These are phyloP conservation scores for Calcarisporium arbuscula DNA, from an alignment of 2,329 filamentous ascomycete genomes.

Conservation along the genomic window DNA sequence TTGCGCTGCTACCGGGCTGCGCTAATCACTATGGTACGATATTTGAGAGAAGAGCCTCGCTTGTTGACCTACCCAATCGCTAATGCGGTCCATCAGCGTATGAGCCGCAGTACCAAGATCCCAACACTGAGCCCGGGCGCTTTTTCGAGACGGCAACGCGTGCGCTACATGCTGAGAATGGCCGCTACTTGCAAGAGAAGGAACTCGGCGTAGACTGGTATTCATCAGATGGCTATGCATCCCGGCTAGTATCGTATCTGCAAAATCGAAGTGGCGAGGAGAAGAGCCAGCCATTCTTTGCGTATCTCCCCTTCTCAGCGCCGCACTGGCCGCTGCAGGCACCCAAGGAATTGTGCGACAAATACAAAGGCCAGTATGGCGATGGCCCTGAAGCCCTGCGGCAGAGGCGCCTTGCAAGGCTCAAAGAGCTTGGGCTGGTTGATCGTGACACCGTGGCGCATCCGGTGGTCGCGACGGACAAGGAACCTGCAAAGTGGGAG, in stretches of 20 bases:
- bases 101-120: conserved; percentile 33
- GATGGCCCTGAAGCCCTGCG: conserved; percentile 53
- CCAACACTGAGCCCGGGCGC: conserved; percentile 31
- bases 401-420: conserved; percentile 42
- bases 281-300: conserved; percentile 46
- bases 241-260: conserved; percentile 46
- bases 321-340: conserved; percentile 60
- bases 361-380: conserved; percentile 54
- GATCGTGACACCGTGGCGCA: conserved; percentile 42
- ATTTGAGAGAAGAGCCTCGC: too few relatives aligned
- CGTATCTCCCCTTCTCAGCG: conserved; percentile 54
- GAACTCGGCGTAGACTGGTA: conserved; percentile 46
- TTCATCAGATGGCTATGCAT: conserved; percentile 45
- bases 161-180: conserved; percentile 29
- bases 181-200: conserved; percentile 24
- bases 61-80: too few relatives aligned
- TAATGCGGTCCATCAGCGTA: too few relatives aligned
- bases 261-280: conserved; percentile 37
- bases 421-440: conserved; percentile 53
- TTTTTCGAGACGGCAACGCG: conserved; percentile 24
- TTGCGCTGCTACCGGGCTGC: conserved; percentile 55
- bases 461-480: conserved; percentile 36
- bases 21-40: conserved; percentile 40
- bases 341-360: conserved; percentile 44
- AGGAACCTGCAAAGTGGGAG: conserved; percentile 41